Percentiles rank a stretch among this genome's conserved stretches.
Evolutionary conservation across 257 asterid species (phyloP).

Genomic region (Ligustrum vulgare): DNA sequence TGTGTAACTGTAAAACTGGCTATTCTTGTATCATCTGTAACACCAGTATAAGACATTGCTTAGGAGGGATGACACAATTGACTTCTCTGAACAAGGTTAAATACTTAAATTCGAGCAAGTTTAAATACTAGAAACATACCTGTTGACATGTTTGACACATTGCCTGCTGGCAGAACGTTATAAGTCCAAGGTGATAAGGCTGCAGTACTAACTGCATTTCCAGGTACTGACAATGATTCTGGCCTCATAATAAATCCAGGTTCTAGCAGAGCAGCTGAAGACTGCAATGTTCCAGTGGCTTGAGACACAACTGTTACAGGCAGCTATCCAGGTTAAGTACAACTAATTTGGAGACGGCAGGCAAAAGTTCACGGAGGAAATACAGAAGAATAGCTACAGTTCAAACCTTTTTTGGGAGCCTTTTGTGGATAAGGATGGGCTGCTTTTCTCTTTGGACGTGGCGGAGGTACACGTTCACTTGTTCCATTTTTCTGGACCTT

Average conservation of each 20-base stretch:
- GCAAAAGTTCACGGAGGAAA: background rate
- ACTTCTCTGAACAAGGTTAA: constrained; percentile 12
- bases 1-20: constrained; percentile 28
- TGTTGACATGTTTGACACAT: constrained; percentile 32
- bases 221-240: constrained; percentile 47
- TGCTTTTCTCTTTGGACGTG: constrained; percentile 96
- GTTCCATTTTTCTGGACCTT: constrained; percentile 87
- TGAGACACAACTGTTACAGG: constrained; percentile 39
- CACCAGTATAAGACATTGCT: background rate
- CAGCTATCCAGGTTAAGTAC: constrained; percentile 11
- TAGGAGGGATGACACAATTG: background rate
- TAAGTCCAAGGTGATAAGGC: constrained; percentile 53
- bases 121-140: constrained; percentile 38
- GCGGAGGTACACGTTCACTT: constrained; percentile 88
- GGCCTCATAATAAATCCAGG: constrained; percentile 41
- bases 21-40: constrained; percentile 52
- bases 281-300: constrained; percentile 41
- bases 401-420: constrained; percentile 65
- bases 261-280: constrained; percentile 51
- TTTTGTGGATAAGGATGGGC: constrained; percentile 93
- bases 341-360: background rate
- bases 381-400: constrained; percentile 1
- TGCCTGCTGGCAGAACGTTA: constrained; percentile 40
- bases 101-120: background rate
- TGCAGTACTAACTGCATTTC: constrained; percentile 34